Base-by-base conservation (phyloP, 805 yeast genomes). In the Schwanniomyces polymorphus region DNA sequence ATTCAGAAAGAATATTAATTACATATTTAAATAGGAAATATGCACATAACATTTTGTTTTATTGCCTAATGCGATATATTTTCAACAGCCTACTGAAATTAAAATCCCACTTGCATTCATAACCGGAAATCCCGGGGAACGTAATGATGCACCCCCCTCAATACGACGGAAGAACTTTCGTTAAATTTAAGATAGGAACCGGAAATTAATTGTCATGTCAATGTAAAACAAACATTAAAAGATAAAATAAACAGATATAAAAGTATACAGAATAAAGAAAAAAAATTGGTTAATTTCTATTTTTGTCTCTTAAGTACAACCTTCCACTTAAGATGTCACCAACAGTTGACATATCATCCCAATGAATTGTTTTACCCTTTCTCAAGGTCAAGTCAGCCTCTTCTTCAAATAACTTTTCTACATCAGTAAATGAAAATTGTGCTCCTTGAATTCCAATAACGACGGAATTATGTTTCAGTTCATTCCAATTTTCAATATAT, bases 271-370 rank as follows among this genome's bases (percentile, higher is more conserved):
- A 8, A 14, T 38, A 18, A 16, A 5, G 12, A 38, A 10, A 10
- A 38, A 18, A 10, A 38, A 18, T 14, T 14, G 8, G 16, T 21
- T 39, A 23, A 40, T 27, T 18, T 5, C 18, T 27, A 12, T 27
- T 29, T 39, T 41, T 29, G 27, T 45, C 43, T 18, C 49, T 52
- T 18, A 85, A 64, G 54, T 74, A 65, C 46, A 79, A 62, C 60
- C 91, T 75, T 34, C 95, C 95, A 60, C 91, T 86, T 58, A 88
- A 72, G 56, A 87, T 80, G 60, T 85, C 88, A 51, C 82, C 79
- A 28, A 83, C 79, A 47, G 75, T 74, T 47, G 74, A 76, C 70
- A 82, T 73, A 42, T 76, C 72, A 43, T 72, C 69, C 95, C 95
- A 88, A 64, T 87, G 94, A 40, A 86, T 68, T 1, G 76, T 78